Percentiles rank a stretch among this genome's conserved stretches.
Conservation (phyloP, 257 asterid species). For the Primulina eburnea region DNA sequence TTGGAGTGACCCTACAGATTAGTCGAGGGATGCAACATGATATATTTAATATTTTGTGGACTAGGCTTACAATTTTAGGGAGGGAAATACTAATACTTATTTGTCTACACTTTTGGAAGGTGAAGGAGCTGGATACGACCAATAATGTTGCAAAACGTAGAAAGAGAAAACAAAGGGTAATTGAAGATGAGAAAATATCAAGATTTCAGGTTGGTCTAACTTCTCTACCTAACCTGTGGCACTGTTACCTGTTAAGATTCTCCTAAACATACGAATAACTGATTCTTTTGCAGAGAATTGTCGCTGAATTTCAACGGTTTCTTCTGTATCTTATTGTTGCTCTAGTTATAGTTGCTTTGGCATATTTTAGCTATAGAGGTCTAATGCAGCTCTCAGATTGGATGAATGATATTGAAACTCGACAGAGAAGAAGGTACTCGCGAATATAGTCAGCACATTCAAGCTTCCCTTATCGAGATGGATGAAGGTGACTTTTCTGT, state of each 20-base stretch:
- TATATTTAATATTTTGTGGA: background rate
- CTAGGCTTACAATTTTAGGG: background rate
- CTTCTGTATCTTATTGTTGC: slow-evolving; percentile 38
- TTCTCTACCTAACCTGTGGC: slow-evolving; percentile 3
- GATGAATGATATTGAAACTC: slow-evolving; percentile 71
- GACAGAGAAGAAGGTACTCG: slow-evolving; percentile 43
- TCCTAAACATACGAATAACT: slow-evolving; percentile 8
- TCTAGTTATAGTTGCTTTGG: slow-evolving; percentile 34
- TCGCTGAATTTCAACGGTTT: slow-evolving; percentile 34
- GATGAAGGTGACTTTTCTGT: background rate
- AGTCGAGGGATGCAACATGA: background rate
- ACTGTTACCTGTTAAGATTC: slow-evolving; percentile 7
- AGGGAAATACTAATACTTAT: background rate
- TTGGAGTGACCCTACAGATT: background rate
- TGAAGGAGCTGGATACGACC: slow-evolving; percentile 52
- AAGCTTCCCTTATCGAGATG: background rate
- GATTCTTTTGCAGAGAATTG: slow-evolving; percentile 44
- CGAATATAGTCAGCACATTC: slow-evolving; percentile 26
- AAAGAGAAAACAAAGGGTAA: slow-evolving; percentile 50
- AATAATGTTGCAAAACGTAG: slow-evolving; percentile 51
- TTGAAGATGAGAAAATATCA: slow-evolving; percentile 50
- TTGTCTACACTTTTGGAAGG: slow-evolving; percentile 34
- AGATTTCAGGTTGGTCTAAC: slow-evolving; percentile 51
- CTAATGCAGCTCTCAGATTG: slow-evolving; percentile 74
- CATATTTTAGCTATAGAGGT: slow-evolving; percentile 56